Base-by-base conservation (phyloP, 2,329 filamentous ascomycete species). In the Colletotrichum ledebouriae region DNA sequence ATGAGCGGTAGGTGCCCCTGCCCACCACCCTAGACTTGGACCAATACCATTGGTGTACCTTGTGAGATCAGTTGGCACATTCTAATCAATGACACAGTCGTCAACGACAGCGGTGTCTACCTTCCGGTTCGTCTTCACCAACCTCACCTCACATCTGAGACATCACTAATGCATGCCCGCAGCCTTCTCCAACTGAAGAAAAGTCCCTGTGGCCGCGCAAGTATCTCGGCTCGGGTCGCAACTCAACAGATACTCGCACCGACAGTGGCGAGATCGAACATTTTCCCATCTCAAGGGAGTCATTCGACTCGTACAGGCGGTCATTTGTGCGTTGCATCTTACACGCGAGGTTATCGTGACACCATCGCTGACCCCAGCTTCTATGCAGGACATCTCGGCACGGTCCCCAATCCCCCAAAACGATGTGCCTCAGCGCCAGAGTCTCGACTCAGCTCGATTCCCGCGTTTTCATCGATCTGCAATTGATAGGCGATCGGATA, bases 51-150 rank as follows among this genome's bases (percentile, higher is more conserved):
- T 33, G 25, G 63, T 33, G 20, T 41, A 25, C 50, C 56, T 73
- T 73, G 73, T 74, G 72, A 73, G 72, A 75, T 67, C 68, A 68
- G 55, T 69, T 70, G 17, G 66, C 72, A 29, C 68, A 79, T 74
- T 53, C 66, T 72, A 52, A 65, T 65, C 59, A 34, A 44, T 7
- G 10, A 6, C 53, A 58, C 78, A 98, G 95, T 98, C 72, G 96
- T 98, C 79, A 97, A 97, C 77, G 94, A 97, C 80, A 97, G 92
- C 78, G 95, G 95, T 73, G 92, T 97, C 70, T 98, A 97, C 82
- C 88, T 98, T 73, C 95, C 95, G 74, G 94, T 96, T 89, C 81
- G 88, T 41, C 34, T 20, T 33, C 22, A 74, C 67, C 56, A 56
- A 34, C 33, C 22, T 39, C 49, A 44, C 47, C n/a, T 37, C 41